Percentiles rank a stretch among this genome's conserved stretches.
Evolutionary conservation across 805 yeast species (phyloP).

Genomic region (Yamadazyma philogaea): DNA sequence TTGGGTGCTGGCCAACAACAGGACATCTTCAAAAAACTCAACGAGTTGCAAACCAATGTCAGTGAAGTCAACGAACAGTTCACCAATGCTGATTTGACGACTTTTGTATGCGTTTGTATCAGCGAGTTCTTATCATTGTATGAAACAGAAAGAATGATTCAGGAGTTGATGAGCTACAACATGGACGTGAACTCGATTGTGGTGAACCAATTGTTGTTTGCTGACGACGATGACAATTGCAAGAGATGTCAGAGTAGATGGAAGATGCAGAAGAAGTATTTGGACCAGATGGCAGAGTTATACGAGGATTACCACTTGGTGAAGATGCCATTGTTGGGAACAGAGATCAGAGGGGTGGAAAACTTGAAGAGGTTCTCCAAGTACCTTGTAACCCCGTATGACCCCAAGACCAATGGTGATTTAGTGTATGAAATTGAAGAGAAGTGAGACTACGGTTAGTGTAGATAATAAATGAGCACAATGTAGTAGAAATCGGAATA

Average conservation of each 20-base stretch:
- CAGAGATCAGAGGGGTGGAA: slow-evolving; percentile 90
- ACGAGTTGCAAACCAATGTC: slow-evolving; percentile 76
- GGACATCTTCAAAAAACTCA: slow-evolving; percentile 76
- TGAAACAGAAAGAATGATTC: slow-evolving; percentile 97
- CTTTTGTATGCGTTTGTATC: slow-evolving; percentile 94
- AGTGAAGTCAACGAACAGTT: slow-evolving; percentile 90
- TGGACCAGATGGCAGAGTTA: slow-evolving; percentile 91
- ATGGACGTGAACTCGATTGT: slow-evolving; percentile 97
- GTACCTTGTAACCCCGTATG: slow-evolving; percentile 74
- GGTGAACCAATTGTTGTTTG: slow-evolving; percentile 88
- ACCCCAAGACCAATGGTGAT: slow-evolving; percentile 58
- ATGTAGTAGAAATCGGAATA: too few relatives aligned
- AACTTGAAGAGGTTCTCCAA: slow-evolving; percentile 80
- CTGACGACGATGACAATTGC: slow-evolving; percentile 75
- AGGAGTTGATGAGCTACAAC: slow-evolving; percentile 88
- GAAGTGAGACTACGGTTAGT: slow-evolving; percentile 19
- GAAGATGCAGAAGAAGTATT: slow-evolving; percentile 93
- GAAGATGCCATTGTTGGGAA: slow-evolving; percentile 91
- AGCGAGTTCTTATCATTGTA: slow-evolving; percentile 94
- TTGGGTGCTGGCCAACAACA: slow-evolving; percentile 65
- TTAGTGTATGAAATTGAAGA: slow-evolving; percentile 56
- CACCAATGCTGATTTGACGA: slow-evolving; percentile 93
- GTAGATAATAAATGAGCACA: not conserved
- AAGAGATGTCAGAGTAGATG: slow-evolving; percentile 89
- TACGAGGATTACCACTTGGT: slow-evolving; percentile 97